phyloP scores from a whole-genome alignment of 1,284 basidiomycete genomes.

The Ustilago loliicola region DNA sequence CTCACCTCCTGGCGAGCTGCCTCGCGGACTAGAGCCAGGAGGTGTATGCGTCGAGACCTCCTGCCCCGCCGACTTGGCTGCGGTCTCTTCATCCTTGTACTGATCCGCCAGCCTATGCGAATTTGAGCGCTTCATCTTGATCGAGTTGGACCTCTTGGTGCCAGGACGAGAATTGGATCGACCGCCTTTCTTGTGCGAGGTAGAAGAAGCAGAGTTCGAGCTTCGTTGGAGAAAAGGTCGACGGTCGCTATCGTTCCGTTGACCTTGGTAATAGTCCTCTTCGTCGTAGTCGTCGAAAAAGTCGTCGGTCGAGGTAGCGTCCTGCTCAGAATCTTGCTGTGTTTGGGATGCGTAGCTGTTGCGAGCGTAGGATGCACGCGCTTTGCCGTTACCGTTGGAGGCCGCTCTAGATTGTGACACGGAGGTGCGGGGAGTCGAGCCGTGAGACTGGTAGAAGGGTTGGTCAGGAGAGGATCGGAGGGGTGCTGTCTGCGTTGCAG shows the following conservation, averaged over 20 bases:
- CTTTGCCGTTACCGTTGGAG: conserved; percentile 14
- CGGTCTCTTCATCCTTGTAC: conserved; percentile 27
- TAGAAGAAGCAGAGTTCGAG: conserved; percentile 25
- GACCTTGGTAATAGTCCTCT: conserved; percentile 6
- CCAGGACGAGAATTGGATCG: conserved; percentile 12
- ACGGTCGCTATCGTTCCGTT: conserved; percentile 17
- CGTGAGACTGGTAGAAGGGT: conserved; percentile 39
- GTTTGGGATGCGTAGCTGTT: conserved; percentile 1
- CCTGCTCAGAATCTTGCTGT: conserved; percentile 16
- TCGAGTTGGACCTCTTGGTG: conserved; percentile 32
- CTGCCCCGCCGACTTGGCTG: conserved; percentile 14
- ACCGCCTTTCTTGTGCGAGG: conserved; percentile 13
- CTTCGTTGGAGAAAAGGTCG: conserved; percentile 22
- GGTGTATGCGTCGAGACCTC: neutral
- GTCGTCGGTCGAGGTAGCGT: conserved; percentile 34
- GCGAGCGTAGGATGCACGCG: conserved; percentile 10
- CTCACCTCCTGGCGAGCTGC: conserved; percentile 7
- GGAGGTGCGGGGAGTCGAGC: conserved; percentile 36
- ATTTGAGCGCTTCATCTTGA: conserved; percentile 47
- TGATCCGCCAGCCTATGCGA: conserved; percentile 13
- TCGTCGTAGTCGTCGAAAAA: conserved; percentile 34
- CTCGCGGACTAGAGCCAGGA: neutral
- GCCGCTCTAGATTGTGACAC: conserved; percentile 23
- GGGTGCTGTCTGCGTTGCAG: conserved; percentile 15
- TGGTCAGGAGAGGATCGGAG: conserved; percentile 33